Evolutionary conservation across 139 green algal genomes (phyloP).

Genomic region (Tetratostichococcus sp.): DNA sequence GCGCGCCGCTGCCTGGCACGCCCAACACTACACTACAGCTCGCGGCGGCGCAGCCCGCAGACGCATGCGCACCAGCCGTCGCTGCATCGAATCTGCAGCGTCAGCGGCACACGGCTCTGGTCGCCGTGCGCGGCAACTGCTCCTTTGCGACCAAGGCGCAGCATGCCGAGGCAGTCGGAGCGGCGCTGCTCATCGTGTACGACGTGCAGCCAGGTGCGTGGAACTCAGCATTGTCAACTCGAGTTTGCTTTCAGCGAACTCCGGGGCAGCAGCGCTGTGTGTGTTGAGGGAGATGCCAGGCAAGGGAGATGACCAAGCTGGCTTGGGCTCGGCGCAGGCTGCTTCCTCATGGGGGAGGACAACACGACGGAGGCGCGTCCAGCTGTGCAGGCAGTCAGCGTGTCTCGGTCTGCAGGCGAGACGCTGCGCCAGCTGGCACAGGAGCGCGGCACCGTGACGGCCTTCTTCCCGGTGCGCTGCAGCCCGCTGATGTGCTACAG

Average conservation of each 20-base stretch:
- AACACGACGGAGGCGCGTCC: slow-evolving; percentile 2
- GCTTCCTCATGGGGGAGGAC: slow-evolving; percentile 42
- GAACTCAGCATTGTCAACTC: too few relatives aligned
- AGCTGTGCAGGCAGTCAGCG: slow-evolving; percentile 25
- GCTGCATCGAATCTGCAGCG: not conserved
- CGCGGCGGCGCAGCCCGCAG: not conserved
- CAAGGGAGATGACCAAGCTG: too few relatives aligned
- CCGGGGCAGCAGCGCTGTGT: too few relatives aligned
- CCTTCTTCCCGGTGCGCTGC: not conserved
- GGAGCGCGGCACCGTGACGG: not conserved
- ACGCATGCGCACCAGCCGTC: slow-evolving; percentile 14
- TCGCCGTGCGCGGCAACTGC: not conserved
- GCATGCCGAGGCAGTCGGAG: not conserved
- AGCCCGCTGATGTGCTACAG: too few relatives aligned
- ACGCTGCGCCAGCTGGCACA: slow-evolving; percentile 13
- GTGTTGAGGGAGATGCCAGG: too few relatives aligned
- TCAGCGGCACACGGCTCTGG: not conserved
- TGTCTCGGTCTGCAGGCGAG: slow-evolving; percentile 28
- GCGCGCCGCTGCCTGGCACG: not conserved
- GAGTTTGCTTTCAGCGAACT: too few relatives aligned
- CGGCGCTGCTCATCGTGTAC: not conserved
- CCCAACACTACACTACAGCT: not conserved
- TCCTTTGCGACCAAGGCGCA: not conserved
- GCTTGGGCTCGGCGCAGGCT: slow-evolving; percentile 27
- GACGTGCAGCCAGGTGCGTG: not conserved